Evolutionary conservation across 1,284 basidiomycete genomes (phyloP).

Genomic region (Ustilago xerochloae): DNA sequence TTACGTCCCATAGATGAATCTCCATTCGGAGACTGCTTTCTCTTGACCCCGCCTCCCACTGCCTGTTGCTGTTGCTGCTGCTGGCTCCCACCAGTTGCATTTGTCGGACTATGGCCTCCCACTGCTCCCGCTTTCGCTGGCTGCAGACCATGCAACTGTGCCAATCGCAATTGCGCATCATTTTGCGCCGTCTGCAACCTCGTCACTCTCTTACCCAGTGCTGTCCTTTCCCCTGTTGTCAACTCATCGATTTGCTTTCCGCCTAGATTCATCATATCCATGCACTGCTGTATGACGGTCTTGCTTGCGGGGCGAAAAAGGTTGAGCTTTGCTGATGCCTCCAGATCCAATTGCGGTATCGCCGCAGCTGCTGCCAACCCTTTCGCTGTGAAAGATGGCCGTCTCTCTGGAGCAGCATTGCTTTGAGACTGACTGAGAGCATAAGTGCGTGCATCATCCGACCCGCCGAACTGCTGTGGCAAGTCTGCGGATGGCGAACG

Average conservation of each 20-base stretch:
- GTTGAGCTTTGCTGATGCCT: slow-evolving; percentile 16
- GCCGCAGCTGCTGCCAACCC: slow-evolving; percentile 3
- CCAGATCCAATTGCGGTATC: slow-evolving; percentile 23
- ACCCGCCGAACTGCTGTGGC: background rate
- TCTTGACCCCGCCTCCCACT: background rate
- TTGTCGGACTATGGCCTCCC: no score
- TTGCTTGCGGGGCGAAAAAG: slow-evolving; percentile 23
- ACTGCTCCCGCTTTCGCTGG: slow-evolving; percentile 11
- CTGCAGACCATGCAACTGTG: slow-evolving; percentile 41
- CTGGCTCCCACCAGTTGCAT: background rate
- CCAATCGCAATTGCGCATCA: slow-evolving; percentile 34
- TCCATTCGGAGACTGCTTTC: background rate
- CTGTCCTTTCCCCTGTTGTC: slow-evolving; percentile 4
- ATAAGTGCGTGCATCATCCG: slow-evolving; percentile 15
- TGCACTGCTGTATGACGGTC: slow-evolving; percentile 35
- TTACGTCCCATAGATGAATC: no score
- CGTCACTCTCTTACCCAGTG: slow-evolving; percentile 25
- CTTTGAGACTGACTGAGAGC: background rate
- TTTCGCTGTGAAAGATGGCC: background rate
- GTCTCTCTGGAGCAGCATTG: background rate
- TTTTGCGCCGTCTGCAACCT: slow-evolving; percentile 41
- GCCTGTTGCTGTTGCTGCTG: background rate
- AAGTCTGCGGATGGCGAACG: background rate
- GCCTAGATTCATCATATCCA: slow-evolving; percentile 45
- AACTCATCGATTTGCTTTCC: slow-evolving; percentile 22